Evolutionary conservation across 108 stramenopile genomes (phyloP).

Genomic region (Nitzschia inconspicua): DNA sequence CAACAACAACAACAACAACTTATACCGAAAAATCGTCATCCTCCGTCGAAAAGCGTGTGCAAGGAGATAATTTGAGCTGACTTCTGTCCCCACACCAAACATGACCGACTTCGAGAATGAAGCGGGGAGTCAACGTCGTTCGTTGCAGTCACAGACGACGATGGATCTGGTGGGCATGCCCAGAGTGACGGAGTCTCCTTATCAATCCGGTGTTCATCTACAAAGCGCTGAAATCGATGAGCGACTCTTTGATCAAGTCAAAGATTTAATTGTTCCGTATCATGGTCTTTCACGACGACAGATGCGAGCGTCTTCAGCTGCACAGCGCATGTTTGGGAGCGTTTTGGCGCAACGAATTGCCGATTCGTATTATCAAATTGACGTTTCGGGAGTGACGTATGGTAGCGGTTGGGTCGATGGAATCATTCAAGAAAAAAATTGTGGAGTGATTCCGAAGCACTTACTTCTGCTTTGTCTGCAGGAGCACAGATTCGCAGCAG

Average conservation of each 20-base stretch:
- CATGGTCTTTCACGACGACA: not conserved
- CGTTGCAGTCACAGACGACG: no score
- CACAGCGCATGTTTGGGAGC: conserved; percentile 9
- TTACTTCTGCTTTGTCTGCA: conserved; percentile 20
- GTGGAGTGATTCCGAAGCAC: conserved; percentile 13
- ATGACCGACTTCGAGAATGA: no score
- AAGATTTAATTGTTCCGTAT: conserved; percentile 10
- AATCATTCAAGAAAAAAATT: not conserved
- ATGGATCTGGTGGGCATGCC: no score
- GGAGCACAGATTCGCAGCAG: conserved; percentile 20
- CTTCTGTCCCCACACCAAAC: no score
- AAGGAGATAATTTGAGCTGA: no score
- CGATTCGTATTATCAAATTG: not conserved
- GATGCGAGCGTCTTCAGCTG: not conserved
- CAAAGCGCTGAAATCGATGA: conserved; percentile 37
- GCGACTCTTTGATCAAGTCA: conserved; percentile 15
- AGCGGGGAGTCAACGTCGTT: no score
- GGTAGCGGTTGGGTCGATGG: conserved; percentile 19
- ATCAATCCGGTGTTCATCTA: no score
- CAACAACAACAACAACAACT: no score
- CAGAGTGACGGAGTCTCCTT: no score
- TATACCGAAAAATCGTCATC: no score
- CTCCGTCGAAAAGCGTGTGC: no score
- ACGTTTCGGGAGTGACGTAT: conserved; percentile 16
- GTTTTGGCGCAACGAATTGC: conserved; percentile 1